phyloP scores from a whole-genome alignment of 2,329 filamentous ascomycete genomes.

The Emmonsiellopsis sp. region DNA sequence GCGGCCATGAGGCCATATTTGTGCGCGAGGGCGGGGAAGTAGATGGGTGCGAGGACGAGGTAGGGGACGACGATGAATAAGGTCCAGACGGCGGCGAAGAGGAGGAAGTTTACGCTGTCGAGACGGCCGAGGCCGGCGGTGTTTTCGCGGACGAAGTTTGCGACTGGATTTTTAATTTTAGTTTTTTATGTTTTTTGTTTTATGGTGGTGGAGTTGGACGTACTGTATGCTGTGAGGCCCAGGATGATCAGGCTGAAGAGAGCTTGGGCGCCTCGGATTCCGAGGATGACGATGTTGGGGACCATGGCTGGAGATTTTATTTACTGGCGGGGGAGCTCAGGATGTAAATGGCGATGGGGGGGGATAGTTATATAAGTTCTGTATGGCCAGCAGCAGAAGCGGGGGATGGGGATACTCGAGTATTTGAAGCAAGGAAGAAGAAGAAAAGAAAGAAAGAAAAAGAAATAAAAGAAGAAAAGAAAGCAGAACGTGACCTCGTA shows the following conservation, averaged over 20 bases:
- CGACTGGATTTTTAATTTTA: constrained; percentile 38
- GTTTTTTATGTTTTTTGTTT: neutral
- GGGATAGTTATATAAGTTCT: neutral
- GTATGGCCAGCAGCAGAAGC: too few relatives aligned
- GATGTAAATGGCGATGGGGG: neutral
- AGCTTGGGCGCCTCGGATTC: constrained; percentile 55
- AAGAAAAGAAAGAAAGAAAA: neutral
- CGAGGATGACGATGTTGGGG: constrained; percentile 8
- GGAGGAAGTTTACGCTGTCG: constrained; percentile 61
- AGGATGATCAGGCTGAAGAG: constrained; percentile 66
- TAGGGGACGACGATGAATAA: constrained; percentile 59
- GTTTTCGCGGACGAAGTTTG: constrained; percentile 36
- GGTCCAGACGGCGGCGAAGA: constrained; percentile 73
- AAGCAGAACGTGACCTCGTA: neutral
- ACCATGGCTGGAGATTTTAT: neutral
- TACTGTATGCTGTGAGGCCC: constrained; percentile 66
- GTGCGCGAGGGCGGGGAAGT: constrained; percentile 53
- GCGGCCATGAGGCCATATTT: constrained; percentile 56
- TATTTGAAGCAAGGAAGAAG: neutral
- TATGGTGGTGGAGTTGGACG: constrained; percentile 17
- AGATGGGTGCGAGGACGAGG: constrained; percentile 58
- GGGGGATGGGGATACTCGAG: neutral
- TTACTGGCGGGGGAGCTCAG: too few relatives aligned
- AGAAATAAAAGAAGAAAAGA: neutral
- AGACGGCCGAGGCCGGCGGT: constrained; percentile 42